Conservation (phyloP, 1,284 basidiomycete species). For the Irpex sp. region DNA sequence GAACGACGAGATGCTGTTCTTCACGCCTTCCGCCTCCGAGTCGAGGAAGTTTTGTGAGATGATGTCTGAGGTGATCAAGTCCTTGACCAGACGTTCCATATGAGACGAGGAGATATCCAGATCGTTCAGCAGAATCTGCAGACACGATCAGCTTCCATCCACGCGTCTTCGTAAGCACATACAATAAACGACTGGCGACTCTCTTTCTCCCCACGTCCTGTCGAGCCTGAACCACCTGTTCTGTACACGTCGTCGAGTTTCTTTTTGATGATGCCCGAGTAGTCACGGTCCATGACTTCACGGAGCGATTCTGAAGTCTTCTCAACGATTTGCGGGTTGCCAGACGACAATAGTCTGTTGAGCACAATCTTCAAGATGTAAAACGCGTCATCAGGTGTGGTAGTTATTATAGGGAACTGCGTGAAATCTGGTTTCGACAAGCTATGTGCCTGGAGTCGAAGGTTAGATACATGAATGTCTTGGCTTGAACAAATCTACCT, state of each 20-base stretch:
- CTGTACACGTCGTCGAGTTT: conserved; percentile 89
- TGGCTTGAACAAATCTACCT: conserved; percentile 41
- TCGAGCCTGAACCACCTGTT: conserved; percentile 40
- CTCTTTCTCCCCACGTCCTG: conserved; percentile 77
- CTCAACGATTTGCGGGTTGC: conserved; percentile 57
- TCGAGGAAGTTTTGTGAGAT: conserved; percentile 72
- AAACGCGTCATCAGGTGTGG: conserved; percentile 90
- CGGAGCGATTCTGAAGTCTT: conserved; percentile 60
- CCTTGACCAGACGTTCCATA: conserved; percentile 76
- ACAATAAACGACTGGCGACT: conserved; percentile 79
- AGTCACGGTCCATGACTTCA: conserved; percentile 79
- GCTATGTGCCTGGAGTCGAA: conserved; percentile 57
- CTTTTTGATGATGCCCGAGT: conserved; percentile 70
- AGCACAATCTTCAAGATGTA: conserved; percentile 88
- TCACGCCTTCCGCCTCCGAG: conserved; percentile 50
- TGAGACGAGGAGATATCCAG: conserved; percentile 85
- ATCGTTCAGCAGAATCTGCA: conserved; percentile 83
- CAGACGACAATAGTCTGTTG: conserved; percentile 70
- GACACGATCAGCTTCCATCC: too few relatives aligned
- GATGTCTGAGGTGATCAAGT: conserved; percentile 53
- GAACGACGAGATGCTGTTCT: conserved; percentile 45
- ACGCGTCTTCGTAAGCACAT: conserved; percentile 29
- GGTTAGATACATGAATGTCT: neutral
- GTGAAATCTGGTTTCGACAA: conserved; percentile 66
- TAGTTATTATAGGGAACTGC: conserved; percentile 58